Base-by-base conservation (phyloP, 75 land plant genomes). In the Larix kaempferi region DNA sequence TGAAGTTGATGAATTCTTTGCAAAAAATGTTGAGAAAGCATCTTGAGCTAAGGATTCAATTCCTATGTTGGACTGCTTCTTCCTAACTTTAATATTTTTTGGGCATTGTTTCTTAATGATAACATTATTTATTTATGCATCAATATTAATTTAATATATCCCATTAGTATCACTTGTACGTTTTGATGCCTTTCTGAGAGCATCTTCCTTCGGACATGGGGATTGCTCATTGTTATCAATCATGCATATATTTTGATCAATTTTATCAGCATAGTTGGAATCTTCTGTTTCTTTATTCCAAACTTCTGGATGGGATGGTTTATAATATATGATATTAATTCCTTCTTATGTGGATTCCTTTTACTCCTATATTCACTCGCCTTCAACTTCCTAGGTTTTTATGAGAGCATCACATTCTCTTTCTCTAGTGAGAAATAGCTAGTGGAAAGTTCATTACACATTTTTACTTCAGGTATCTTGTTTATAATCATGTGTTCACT, bases 331-430 rank as follows among this genome's bases (percentile, higher is more conserved):
- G 37, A 35, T 35, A 0, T 35, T 35, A 35, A 35, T 35, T 0
- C 0, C 37, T 35, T 35, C 37, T 35, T 35, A 2, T 35, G 1
- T 35, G 37, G 37, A 2, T 66, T 66, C 71, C 41, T 66, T 41
- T 66, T 66, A 37, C 41, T 35, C 37, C n/a, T 66, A 35, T 39
- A 66, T 15, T 66, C n/a, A 19, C 21, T 37, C 6, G 17, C 71
- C 6, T 66, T 66, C 71, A 66, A 66, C 41, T 37, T 66, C 71
- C 37, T 39, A 33, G 8, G 29, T 29, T 66, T n/a, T 66, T 66
- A 0, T 1, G 41, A 15, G 3, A 65, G 16, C 5, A 65, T 6
- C 19, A 33, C 44, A 65, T 65, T 65, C 44, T 1, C 41, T 17
- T 16, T 37, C 33, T 37, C 49, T 17, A 66, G n/a, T 2, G 71